Evolutionary conservation across 148 eudicot genomes (phyloP).

Genomic region (Amaranthus cruentus): DNA sequence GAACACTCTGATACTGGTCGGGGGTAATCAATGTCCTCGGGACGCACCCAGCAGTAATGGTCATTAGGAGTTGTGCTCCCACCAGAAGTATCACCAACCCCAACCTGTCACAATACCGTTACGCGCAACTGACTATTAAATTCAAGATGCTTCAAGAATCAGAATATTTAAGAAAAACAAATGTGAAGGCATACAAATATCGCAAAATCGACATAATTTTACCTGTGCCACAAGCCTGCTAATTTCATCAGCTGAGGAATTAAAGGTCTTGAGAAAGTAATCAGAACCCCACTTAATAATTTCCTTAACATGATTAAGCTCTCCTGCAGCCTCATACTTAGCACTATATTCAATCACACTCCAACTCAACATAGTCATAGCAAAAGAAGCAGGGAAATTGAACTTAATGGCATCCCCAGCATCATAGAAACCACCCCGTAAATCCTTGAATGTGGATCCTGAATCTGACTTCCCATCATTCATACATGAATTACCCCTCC

Average conservation of each 20-base stretch:
- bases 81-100: conserved; percentile 64
- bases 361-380: conserved; percentile 99
- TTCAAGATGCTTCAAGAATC: neutral
- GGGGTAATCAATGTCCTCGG: conserved; percentile 75
- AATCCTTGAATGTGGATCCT: conserved; percentile 49
- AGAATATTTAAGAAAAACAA: neutral
- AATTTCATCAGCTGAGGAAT: conserved; percentile 73
- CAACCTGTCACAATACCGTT: conserved; percentile 48
- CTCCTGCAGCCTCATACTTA: conserved; percentile 91
- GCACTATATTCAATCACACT: conserved; percentile 95
- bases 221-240: conserved; percentile 68
- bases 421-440: conserved; percentile 84
- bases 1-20: conserved; percentile 58
- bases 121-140: neutral
- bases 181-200: neutral
- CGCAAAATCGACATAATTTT: conserved; percentile 4
- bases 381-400: conserved; percentile 75
- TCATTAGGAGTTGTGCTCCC: conserved; percentile 70
- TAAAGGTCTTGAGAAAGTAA: conserved; percentile 87
- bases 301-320: conserved; percentile 78
- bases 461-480: conserved; percentile 66
- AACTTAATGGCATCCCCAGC: conserved; percentile 99
- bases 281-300: conserved; percentile 98
- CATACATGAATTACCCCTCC: conserved; percentile 87
- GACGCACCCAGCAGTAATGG: conserved; percentile 91